phyloP scores from a whole-genome alignment of 108 stramenopile genomes.

The Poteriospumella lacustris region DNA sequence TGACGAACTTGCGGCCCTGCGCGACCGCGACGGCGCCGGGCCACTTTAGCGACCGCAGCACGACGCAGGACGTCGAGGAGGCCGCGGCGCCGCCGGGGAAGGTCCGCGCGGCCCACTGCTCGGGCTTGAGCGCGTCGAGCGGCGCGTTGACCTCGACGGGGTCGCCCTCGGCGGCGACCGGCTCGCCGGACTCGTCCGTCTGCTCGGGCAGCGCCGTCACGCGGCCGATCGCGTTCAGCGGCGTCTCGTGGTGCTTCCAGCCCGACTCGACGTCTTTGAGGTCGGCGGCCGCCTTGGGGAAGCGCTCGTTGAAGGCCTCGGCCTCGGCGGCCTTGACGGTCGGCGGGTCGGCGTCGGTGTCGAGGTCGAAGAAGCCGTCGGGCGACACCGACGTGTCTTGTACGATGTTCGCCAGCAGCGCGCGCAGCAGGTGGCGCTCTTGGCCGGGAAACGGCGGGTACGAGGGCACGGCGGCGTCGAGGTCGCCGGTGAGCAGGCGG shows the following conservation, averaged over 20 bases:
- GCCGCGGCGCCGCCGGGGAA: constrained; percentile 45
- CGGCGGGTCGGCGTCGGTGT: constrained; percentile 42
- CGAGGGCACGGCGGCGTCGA: constrained; percentile 48
- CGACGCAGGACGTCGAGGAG: constrained; percentile 12
- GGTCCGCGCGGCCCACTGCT: constrained; percentile 44
- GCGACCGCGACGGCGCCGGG: constrained; percentile 58
- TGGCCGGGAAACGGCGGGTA: constrained; percentile 60
- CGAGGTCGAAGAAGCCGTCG: constrained; percentile 53
- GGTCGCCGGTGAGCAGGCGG: constrained; percentile 48
- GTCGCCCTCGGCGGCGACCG: constrained; percentile 41
- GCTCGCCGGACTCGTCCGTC: constrained; percentile 45
- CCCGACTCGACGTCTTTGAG: constrained; percentile 32
- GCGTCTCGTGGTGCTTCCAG: constrained; percentile 57
- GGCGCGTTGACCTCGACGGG: constrained; percentile 44
- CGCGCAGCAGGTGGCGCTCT: constrained; percentile 48
- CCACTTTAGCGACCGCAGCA: constrained; percentile 33
- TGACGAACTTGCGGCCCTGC: constrained; percentile 41
- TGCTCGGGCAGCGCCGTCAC: constrained; percentile 49
- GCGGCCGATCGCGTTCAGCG: constrained; percentile 52
- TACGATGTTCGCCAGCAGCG: constrained; percentile 55
- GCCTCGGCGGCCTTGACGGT: constrained; percentile 49
- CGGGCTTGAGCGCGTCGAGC: constrained; percentile 47
- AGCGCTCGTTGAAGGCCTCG: constrained; percentile 47
- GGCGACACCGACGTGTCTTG: constrained; percentile 50
- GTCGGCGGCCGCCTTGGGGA: constrained; percentile 46